Base-by-base conservation (phyloP, 1,284 basidiomycete genomes). In the Cutaneotrichosporon daszewskae region DNA sequence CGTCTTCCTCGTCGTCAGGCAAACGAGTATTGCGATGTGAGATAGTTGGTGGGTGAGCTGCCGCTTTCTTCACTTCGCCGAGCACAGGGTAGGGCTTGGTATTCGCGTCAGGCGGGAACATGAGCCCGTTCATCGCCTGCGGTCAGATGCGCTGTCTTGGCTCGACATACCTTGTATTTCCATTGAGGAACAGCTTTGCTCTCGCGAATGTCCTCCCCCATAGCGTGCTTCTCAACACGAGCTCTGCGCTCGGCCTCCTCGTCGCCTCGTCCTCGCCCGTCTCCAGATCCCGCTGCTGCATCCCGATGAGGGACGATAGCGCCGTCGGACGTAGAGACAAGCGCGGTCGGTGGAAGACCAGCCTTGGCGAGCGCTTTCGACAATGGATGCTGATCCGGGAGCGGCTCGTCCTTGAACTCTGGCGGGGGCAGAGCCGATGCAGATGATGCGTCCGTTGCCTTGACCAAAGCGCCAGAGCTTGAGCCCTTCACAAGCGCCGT, bases 71-170 rank as follows among this genome's bases (percentile, higher is more conserved):
- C 8, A 2, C 25, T 23, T 14, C 19, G 22, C n/a, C 17, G 29
- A 24, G 17, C 23, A 49, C 53, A 4, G 62, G 77, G 57, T 88
- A 87, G 0, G 88, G 87, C n/a, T 83, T 79, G 23, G 78, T 74
- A 62, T 96, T 84, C 22, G 87, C 87, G 61, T 94, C 91, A 3
- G 91, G 90, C 1, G 84, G 66, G 60, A 92, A 96, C 87, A 94
- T 92, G 41, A 96, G 76, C 8, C 84, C 81, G 72, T 96, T 96
- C 45, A 38, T 57, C 25, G 53, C 43, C 45, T 52, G 40, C 45
- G 16, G 47, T 40, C 29, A 48, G 46, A 19, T 16, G 3, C 14
- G 3, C 16, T 28, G 4, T 7, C 14, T n/a, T n/a, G 5, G 14
- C 16, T n/a, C 5, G 14, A 19, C 75, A 50, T 60, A 85, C 88